phyloP scores from a whole-genome alignment of 495 filamentous ascomycete species.

The Penicillium bovifimosum region DNA sequence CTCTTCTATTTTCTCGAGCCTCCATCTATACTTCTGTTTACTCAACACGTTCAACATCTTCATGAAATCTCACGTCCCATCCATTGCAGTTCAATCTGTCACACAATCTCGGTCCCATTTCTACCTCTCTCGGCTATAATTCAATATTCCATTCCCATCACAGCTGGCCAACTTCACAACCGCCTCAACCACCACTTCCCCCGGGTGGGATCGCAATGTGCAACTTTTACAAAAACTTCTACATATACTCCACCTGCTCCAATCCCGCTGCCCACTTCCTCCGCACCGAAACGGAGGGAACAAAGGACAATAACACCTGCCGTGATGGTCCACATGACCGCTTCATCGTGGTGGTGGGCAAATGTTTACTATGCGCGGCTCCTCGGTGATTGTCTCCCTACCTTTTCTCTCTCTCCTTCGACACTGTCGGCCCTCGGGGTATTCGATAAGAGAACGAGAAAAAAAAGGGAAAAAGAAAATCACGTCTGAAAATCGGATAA shows the following conservation, averaged over 20 bases:
- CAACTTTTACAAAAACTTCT: conserved; percentile 71
- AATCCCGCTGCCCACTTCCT: conserved; percentile 66
- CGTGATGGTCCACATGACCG: conserved; percentile 66
- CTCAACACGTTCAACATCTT: background rate
- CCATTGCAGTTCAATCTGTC: conserved; percentile 1
- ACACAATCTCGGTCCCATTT: background rate
- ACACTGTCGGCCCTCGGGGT: background rate
- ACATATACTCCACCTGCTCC: conserved; percentile 66
- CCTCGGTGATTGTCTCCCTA: conserved; percentile 9
- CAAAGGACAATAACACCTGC: conserved; percentile 51
- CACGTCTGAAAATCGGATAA: background rate
- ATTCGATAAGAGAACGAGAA: background rate
- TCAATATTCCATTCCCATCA: conserved; percentile 1
- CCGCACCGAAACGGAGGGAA: conserved; percentile 59
- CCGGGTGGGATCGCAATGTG: conserved; percentile 54
- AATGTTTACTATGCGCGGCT: conserved; percentile 54
- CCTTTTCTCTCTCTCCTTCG: background rate
- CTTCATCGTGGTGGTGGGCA: conserved; percentile 63
- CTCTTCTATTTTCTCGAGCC: background rate
- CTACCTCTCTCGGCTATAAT: background rate
- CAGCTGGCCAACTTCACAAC: conserved; percentile 1
- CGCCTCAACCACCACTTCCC: background rate
- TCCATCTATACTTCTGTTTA: background rate
- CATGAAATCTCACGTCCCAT: background rate
- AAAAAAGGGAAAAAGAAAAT: conserved; percentile 5